A percentile compares a stretch with the other conserved stretches of the same genome.
Conservation (phyloP, 108 stramenopile species). For the Pseudonitzschia pungens region DNA sequence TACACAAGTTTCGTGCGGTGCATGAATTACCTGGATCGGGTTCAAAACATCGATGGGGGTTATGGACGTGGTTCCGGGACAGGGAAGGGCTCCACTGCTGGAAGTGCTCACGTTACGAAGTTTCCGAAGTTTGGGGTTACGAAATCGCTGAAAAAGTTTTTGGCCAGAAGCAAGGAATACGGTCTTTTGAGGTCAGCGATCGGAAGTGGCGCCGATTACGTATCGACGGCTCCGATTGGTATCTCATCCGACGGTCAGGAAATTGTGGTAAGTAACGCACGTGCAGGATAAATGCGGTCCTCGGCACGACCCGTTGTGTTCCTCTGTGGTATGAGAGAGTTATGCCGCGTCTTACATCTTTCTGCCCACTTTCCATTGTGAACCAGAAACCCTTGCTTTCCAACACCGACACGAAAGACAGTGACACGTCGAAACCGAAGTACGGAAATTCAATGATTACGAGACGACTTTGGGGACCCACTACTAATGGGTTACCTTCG, state of each 20-base stretch:
- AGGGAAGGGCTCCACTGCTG: conserved; percentile 27
- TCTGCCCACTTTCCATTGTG: too few relatives aligned
- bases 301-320: background rate
- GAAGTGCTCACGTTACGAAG: conserved; percentile 1
- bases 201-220: background rate
- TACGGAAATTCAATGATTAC: conserved; percentile 72
- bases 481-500: conserved; percentile 37
- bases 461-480: conserved; percentile 60
- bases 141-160: conserved; percentile 40
- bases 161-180: conserved; percentile 22
- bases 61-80: conserved; percentile 54
- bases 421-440: conserved; percentile 30
- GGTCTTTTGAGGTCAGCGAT: conserved; percentile 7
- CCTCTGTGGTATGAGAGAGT: background rate
- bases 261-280: background rate
- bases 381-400: background rate
- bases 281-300: background rate
- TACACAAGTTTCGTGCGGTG: conserved; percentile 80
- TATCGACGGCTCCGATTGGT: conserved; percentile 14
- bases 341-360: background rate
- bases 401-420: background rate
- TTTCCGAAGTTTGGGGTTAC: conserved; percentile 32
- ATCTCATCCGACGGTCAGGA: conserved; percentile 16
- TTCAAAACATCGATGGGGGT: conserved; percentile 62
- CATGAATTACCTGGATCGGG: conserved; percentile 68